Base-by-base conservation (phyloP, 2,329 filamentous ascomycete genomes). In the Pyrenochaeta sp. region DNA sequence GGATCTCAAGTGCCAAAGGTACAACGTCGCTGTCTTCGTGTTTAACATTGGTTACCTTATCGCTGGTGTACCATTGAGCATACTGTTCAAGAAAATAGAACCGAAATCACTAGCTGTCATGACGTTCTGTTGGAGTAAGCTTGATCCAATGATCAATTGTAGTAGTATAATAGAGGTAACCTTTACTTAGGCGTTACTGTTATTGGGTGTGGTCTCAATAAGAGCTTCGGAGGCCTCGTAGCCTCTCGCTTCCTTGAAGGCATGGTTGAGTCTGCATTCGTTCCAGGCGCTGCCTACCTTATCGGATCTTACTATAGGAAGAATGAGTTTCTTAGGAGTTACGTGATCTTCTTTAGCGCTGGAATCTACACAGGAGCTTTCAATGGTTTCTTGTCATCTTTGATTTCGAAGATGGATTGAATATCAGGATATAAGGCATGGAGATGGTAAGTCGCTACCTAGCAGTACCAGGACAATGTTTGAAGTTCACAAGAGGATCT, bases 301-400 rank as follows among this genome's bases (percentile, higher is more conserved):
- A 67, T 69, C 19, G 64, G 64, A 40, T 52, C 65, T 3, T 69
- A 67, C 71, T 86, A 86, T 71, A 82, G 79, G 63, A 77, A 81
- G 47, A 73, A 81, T 52, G 83, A 86, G 72, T 77, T 85, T 7
- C 77, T 85, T 13, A 82, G 82, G 56, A 78, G 84, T 24, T 64
- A 63, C 46, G 83, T 82, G 2, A 81, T 85, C 51, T 85, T 84
- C 69, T 80, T 84, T 15, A 82, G 79, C 5, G 79, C 82, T 2
- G 80, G 82, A 0, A 82, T 80, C 44, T 78, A 84, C 58, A 82
- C 84, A 4, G 84, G 83, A 4, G 83, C 83, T 2, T 84, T 86
- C 48, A 84, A 83, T 28, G 84, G 84, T 0, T 75, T 86, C 12
- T 70, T 86, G 0, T 82, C 63, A 77, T 4, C 75, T 84, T 15